Percentiles rank a stretch among this genome's conserved stretches.
phyloP scores from a whole-genome alignment of 371 early-diverging fungal genomes.

The Phascolomyces articulosus region DNA sequence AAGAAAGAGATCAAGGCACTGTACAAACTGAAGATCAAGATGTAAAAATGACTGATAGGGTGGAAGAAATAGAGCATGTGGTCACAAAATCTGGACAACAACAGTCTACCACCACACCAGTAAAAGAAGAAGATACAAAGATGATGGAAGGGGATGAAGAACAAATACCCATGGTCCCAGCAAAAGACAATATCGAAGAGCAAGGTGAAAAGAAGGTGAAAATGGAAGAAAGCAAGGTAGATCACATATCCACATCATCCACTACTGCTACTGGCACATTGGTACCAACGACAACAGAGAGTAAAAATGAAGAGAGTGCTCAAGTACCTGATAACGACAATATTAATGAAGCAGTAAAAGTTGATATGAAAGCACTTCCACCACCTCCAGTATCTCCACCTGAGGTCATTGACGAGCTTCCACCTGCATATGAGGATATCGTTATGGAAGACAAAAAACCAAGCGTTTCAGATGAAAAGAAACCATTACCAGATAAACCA shows the following conservation, averaged over 20 bases:
- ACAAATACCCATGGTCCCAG: no score
- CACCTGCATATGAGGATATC: constrained; percentile 18
- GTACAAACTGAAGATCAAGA: not conserved
- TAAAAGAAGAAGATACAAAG: not conserved
- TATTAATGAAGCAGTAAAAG: not conserved
- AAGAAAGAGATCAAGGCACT: not conserved
- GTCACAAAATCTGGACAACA: no score
- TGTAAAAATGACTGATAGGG: not conserved
- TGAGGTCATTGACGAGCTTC: not conserved
- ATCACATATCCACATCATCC: not conserved
- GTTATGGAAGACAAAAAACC: constrained; percentile 1
- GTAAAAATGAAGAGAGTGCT: not conserved
- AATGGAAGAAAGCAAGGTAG: no score
- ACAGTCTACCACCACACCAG: no score
- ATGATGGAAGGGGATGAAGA: not conserved
- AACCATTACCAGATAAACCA: not conserved
- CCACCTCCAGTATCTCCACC: not conserved
- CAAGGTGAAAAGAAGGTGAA: no score
- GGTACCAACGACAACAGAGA: not conserved
- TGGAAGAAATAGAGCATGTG: no score
- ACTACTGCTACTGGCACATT: no score
- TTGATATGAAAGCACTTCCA: not conserved
- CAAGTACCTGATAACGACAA: not conserved
- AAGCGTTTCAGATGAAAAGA: constrained; percentile 7
- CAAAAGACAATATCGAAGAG: no score